phyloP scores from a whole-genome alignment of 2,329 filamentous ascomycete species.

The Rutstroemia sp. region DNA sequence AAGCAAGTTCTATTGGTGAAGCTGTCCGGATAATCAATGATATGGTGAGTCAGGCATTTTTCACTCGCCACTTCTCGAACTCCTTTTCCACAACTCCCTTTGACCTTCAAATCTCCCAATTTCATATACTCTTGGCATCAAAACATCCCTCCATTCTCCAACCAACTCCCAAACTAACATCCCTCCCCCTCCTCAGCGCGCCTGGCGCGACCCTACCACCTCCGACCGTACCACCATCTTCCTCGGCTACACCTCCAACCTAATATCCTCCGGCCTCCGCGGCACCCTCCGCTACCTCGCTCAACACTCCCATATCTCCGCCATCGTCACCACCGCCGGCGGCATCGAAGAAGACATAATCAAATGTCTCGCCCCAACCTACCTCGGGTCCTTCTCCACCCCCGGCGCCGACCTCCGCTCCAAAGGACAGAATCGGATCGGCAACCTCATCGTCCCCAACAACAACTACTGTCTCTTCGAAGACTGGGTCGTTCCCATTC shows the following conservation, averaged over 20 bases:
- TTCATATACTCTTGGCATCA: no score
- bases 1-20: conserved; percentile 73
- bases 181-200: conserved; percentile 44
- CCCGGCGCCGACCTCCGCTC: conserved; percentile 70
- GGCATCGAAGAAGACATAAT: conserved; percentile 97
- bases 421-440: conserved; percentile 89
- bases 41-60: conserved; percentile 56
- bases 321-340: conserved; percentile 90
- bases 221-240: conserved; percentile 84
- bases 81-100: no score
- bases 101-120: no score
- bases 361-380: conserved; percentile 93
- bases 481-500: conserved; percentile 92
- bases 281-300: conserved; percentile 90
- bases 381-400: conserved; percentile 79
- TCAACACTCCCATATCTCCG: conserved; percentile 84
- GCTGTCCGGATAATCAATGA: conserved; percentile 89
- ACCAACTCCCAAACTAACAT: neutral
- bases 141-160: no score
- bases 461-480: conserved; percentile 97
- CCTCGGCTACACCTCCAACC: conserved; percentile 92
- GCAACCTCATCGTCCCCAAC: conserved; percentile 92
- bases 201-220: conserved; percentile 74
- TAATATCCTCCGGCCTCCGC: conserved; percentile 91
- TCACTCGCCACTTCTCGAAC: no score